Evolutionary conservation across 352 stramenopile genomes (phyloP).

Genomic region (Aphanomyces invadans): DNA sequence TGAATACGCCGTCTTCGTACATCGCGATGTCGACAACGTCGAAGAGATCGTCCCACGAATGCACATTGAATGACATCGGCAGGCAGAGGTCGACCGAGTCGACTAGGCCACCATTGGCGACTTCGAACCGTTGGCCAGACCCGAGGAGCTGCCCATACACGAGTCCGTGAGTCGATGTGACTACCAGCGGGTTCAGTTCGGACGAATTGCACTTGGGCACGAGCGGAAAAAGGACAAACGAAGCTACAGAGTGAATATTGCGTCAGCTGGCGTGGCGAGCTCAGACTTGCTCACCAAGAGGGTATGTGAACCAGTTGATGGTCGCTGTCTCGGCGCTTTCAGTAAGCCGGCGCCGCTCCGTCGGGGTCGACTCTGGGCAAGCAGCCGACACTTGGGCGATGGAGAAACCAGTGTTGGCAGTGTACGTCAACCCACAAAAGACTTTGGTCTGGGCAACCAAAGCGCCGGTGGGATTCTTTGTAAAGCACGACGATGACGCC

Average conservation of each 20-base stretch:
- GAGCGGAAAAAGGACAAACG: background rate
- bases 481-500: constrained; percentile 7
- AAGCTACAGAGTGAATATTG: background rate
- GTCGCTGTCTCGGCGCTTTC: background rate
- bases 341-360: background rate
- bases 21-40: constrained; percentile 13
- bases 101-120: background rate
- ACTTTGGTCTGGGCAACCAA: background rate
- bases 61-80: background rate
- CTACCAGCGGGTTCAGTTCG: constrained; percentile 9
- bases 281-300: constrained; percentile 12
- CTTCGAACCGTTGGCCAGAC: background rate
- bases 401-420: background rate
- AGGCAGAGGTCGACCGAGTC: constrained; percentile 9
- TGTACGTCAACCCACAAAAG: constrained; percentile 8
- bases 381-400: background rate
- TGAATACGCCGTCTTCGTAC: background rate
- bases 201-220: constrained; percentile 3
- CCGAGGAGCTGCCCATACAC: constrained; percentile 19
- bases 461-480: background rate
- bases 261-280: no score
- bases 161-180: background rate
- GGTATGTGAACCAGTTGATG: background rate
- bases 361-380: background rate
- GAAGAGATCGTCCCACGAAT: constrained; percentile 4